Evolutionary conservation across 192 early-diverging fungal genomes (phyloP).

Genomic region (Coemansia furcata): DNA sequence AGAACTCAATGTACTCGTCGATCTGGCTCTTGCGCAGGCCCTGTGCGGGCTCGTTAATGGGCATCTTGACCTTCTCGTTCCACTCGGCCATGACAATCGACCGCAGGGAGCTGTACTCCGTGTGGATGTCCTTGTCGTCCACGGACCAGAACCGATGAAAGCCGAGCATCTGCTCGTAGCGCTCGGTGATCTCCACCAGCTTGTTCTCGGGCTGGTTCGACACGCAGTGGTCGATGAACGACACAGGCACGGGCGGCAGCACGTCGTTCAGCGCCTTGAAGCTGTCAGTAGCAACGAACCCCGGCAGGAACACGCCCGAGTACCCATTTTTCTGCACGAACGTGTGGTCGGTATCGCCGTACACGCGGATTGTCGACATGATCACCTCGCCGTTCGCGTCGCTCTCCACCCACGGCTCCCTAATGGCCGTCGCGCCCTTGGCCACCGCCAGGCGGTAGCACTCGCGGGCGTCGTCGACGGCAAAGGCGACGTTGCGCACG

Average conservation of each 20-base stretch:
- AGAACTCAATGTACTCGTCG: constrained; percentile 61
- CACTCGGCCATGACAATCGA: constrained; percentile 96
- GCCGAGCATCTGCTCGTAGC: constrained; percentile 88
- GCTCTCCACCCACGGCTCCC: constrained; percentile 73
- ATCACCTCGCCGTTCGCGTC: constrained; percentile 87
- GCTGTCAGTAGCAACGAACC: constrained; percentile 54
- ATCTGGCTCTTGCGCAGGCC: constrained; percentile 96
- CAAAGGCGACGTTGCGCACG: constrained; percentile 94
- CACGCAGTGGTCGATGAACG: constrained; percentile 90
- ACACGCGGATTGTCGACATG: constrained; percentile 89
- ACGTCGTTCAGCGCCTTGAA: constrained; percentile 59
- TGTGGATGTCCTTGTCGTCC: constrained; percentile 94
- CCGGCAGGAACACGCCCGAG: constrained; percentile 85
- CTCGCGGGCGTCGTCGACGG: constrained; percentile 77
- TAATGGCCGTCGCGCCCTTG: constrained; percentile 80
- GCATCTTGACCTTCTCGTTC: constrained; percentile 91
- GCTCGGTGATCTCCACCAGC: constrained; percentile 81
- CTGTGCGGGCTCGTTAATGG: constrained; percentile 94
- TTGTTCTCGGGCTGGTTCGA: constrained; percentile 92
- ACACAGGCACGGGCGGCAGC: constrained; percentile 66
- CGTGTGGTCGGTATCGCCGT: constrained; percentile 96
- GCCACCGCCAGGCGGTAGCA: constrained; percentile 80
- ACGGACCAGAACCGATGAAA: constrained; percentile 99
- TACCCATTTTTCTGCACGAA: constrained; percentile 83
- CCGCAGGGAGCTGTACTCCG: constrained; percentile 90